phyloP scores from a whole-genome alignment of 2,329 filamentous ascomycete genomes.

The Microdochium paspali region DNA sequence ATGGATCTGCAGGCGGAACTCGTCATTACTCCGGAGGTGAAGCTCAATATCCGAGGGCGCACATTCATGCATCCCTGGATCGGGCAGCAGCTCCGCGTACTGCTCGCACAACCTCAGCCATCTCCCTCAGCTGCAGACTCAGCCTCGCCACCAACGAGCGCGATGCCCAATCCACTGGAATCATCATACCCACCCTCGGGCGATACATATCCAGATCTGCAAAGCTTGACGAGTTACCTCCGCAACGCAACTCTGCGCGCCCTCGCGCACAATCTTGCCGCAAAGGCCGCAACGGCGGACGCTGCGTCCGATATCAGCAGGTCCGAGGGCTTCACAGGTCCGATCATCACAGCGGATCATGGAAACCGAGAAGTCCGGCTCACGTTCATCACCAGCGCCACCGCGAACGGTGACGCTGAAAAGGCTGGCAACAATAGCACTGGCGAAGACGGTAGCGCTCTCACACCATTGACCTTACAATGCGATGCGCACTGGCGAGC shows the following conservation, averaged over 20 bases:
- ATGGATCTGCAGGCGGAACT: constrained; percentile 33
- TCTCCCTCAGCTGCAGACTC: background rate
- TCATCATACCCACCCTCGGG: constrained; percentile 30
- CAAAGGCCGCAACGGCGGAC: constrained; percentile 2
- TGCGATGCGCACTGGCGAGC: background rate
- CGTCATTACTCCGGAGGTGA: constrained; percentile 30
- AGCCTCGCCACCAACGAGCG: constrained; percentile 8
- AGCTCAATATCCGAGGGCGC: constrained; percentile 10
- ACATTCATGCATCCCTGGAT: constrained; percentile 8
- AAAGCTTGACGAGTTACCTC: constrained; percentile 36
- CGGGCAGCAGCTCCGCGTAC: constrained; percentile 10
- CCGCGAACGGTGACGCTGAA: background rate
- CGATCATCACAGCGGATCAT: constrained; percentile 6
- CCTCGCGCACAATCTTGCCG: constrained; percentile 23
- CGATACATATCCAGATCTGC: constrained; percentile 33
- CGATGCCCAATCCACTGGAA: constrained; percentile 22
- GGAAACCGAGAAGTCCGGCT: background rate
- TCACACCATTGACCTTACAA: background rate
- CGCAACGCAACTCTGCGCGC: constrained; percentile 29
- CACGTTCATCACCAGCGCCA: background rate
- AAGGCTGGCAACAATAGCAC: background rate
- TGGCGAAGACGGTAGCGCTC: background rate
- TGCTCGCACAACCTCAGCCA: constrained; percentile 20
- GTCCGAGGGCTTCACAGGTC: constrained; percentile 12
- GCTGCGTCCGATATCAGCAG: constrained; percentile 8